A percentile compares a stretch with the other conserved stretches of the same genome.
These are phyloP conservation scores for Canna indica DNA, from an alignment of 176 grass and related monocot genomes.

Conservation along the genomic window DNA sequence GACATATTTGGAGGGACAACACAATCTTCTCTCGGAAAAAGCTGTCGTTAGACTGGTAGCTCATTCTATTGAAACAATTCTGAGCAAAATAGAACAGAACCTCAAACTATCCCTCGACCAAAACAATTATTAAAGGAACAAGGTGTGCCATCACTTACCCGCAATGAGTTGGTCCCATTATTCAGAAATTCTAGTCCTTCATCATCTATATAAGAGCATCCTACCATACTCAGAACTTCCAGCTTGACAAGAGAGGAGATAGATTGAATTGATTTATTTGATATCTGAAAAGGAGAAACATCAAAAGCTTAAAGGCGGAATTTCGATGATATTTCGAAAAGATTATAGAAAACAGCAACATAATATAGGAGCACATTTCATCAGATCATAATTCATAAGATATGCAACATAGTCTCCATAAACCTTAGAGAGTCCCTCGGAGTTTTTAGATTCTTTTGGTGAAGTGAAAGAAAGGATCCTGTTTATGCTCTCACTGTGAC, in stretches of 20 bases:
- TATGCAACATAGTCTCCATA: too few species aligned
- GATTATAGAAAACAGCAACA: not conserved
- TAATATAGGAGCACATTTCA: not conserved
- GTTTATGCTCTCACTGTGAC: too few species aligned
- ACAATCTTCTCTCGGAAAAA: not conserved
- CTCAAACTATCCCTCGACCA: too few species aligned
- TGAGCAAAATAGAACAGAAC: not conserved
- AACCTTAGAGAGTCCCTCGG: too few species aligned
- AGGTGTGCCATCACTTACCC: constrained; percentile 38
- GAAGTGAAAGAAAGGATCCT: too few species aligned
- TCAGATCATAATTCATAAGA: too few species aligned
- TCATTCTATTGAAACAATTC: not conserved
- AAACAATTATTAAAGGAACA: not conserved
- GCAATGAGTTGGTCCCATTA: constrained; percentile 48
- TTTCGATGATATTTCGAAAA: too few species aligned
- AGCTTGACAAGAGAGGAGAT: constrained; percentile 77
- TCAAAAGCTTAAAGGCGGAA: too few species aligned
- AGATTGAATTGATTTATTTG: constrained; percentile 70
- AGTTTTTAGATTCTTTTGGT: too few species aligned
- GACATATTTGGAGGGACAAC: not conserved
- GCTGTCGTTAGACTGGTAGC: not conserved
- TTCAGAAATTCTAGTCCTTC: constrained; percentile 67
- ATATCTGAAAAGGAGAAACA: constrained; percentile 39
- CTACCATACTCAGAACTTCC: constrained; percentile 70
- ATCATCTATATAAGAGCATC: constrained; percentile 73